These are phyloP conservation scores for Penicillium paneum DNA, from an alignment of 2,329 filamentous ascomycete genomes.

Conservation along the genomic window DNA sequence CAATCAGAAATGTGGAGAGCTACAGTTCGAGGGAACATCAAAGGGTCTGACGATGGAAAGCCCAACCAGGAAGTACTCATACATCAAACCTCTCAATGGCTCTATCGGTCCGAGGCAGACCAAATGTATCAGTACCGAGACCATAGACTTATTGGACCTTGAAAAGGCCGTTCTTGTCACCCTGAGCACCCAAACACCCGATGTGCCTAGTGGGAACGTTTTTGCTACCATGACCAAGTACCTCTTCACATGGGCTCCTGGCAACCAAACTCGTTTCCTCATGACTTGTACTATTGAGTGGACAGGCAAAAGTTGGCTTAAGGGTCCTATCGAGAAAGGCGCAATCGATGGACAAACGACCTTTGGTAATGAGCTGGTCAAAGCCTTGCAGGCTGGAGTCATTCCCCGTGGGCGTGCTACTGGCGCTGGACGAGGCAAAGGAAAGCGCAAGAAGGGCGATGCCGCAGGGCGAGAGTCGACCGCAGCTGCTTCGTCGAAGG, in stretches of 20 bases:
- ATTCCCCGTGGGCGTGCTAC: conserved; percentile 60
- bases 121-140: conserved; percentile 86
- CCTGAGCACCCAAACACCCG: conserved; percentile 81
- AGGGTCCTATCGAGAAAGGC: conserved; percentile 93
- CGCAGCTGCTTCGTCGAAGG: conserved; percentile 45
- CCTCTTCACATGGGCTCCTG: conserved; percentile 87
- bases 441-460: conserved; percentile 58
- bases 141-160: conserved; percentile 77
- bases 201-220: conserved; percentile 89
- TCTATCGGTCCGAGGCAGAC: conserved; percentile 90
- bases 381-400: conserved; percentile 69
- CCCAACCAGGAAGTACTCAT: conserved; percentile 71
- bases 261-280: conserved; percentile 78
- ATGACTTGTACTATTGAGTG: conserved; percentile 92
- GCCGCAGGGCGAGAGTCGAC: conserved; percentile 32
- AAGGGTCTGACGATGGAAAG: conserved; percentile 72
- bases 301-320: conserved; percentile 97
- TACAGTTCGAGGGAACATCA: conserved; percentile 78
- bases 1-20: conserved; percentile 85
- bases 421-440: conserved; percentile 54
- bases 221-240: conserved; percentile 93
- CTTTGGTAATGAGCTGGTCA: conserved; percentile 77
- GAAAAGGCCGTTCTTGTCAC: conserved; percentile 84
- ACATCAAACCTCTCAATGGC: conserved; percentile 84
- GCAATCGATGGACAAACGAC: conserved; percentile 83